Percentiles rank a stretch among this genome's conserved stretches.
These are phyloP conservation scores for Pelargonium citronellum DNA, from an alignment of 441 rosid genomes.

Conservation along the genomic window DNA sequence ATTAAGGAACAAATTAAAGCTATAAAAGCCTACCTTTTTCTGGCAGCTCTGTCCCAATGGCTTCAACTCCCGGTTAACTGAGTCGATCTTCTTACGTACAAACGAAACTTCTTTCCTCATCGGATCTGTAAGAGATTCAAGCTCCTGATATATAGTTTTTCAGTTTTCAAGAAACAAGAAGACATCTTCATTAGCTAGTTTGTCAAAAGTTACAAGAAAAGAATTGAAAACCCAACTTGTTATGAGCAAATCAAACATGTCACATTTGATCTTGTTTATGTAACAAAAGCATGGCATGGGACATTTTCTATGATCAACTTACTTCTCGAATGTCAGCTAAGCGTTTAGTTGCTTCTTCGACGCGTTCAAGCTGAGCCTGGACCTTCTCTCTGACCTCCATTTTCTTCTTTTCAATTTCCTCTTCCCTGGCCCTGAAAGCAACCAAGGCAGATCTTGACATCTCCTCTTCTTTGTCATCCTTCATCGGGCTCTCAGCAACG, in stretches of 20 bases:
- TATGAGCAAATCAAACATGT: not conserved
- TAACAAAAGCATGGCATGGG: not conserved
- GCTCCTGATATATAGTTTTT: constrained; percentile 46
- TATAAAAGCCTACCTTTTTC: constrained; percentile 50
- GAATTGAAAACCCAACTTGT: not conserved
- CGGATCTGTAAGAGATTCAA: constrained; percentile 81
- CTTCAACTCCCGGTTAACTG: constrained; percentile 55
- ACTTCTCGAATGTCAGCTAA: constrained; percentile 61
- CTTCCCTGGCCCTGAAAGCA: constrained; percentile 50
- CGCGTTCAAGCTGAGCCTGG: constrained; percentile 44
- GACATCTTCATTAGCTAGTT: not conserved
- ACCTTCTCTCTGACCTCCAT: constrained; percentile 51
- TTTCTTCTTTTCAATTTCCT: constrained; percentile 64
- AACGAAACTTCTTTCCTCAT: constrained; percentile 61
- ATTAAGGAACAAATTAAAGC: not conserved
- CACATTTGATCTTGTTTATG: too few species aligned
- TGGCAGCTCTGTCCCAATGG: constrained; percentile 70
- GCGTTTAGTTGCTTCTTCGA: constrained; percentile 46
- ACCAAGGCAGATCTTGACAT: constrained; percentile 51
- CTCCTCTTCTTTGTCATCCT: constrained; percentile 55
- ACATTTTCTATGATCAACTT: constrained; percentile 20
- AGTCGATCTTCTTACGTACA: constrained; percentile 65
- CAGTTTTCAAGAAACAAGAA: not conserved
- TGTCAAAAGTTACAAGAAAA: too few species aligned
- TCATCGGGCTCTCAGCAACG: constrained; percentile 33